Conservation (phyloP, 768 basidiomycete species). For the Russula olivacea region DNA sequence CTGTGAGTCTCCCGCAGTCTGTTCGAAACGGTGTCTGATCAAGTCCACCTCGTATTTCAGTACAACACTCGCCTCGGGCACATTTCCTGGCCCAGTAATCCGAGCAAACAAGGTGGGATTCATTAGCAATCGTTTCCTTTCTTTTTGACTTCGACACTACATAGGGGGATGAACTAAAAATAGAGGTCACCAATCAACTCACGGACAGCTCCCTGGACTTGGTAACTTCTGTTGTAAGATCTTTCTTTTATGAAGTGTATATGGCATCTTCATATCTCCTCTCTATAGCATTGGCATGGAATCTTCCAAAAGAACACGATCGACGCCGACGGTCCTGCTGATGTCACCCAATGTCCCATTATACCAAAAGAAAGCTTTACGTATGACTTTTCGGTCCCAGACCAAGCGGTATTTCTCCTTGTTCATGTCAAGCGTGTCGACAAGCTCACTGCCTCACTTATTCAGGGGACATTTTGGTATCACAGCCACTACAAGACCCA, state of each 20-base stretch:
- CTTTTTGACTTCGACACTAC: constrained; percentile 27
- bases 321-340: constrained; percentile 40
- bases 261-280: background rate
- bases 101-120: constrained; percentile 31
- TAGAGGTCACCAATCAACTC: constrained; percentile 43
- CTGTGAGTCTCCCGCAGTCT: background rate
- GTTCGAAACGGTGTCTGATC: background rate
- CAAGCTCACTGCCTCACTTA: background rate
- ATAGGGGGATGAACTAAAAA: constrained; percentile 34
- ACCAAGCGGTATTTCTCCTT: constrained; percentile 33
- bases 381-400: constrained; percentile 35
- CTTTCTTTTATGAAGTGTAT: background rate
- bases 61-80: constrained; percentile 39
- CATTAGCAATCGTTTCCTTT: background rate
- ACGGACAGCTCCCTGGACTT: constrained; percentile 42
- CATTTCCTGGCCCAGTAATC: constrained; percentile 46
- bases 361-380: constrained; percentile 36
- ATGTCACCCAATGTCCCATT: constrained; percentile 44
- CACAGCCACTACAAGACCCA: constrained; percentile 36
- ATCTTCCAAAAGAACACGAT: constrained; percentile 39
- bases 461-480: constrained; percentile 32
- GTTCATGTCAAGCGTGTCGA: constrained; percentile 27
- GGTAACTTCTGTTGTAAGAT: constrained; percentile 42
- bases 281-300: constrained; percentile 50
- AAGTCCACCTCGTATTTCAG: constrained; percentile 24